Evolutionary conservation across 2,329 filamentous ascomycete genomes (phyloP), one percentile per base, ranked within the genome.

Genomic region (Colletotrichum tamarilloi): DNA sequence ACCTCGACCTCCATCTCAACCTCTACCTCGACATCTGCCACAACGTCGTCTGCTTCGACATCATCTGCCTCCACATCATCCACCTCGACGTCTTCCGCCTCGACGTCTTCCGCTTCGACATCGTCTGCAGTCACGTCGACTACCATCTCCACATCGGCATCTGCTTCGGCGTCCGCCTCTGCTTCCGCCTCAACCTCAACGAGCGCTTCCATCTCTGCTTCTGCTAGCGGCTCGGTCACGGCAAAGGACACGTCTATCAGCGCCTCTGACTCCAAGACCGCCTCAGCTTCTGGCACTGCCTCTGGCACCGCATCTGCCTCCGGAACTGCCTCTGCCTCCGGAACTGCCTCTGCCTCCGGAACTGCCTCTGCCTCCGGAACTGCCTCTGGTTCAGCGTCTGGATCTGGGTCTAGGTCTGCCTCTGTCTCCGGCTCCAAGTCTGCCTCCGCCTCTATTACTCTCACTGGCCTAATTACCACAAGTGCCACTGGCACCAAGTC

Each of bases 21-120:
- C 11, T 56, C 59, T 16, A 12, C 35, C 14, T 46, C 62, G 7
- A 26, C 38, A 3, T 38, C 35, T 26, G 7, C 38, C 14, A 38
- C 62, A 26, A 26, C 19, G n/a, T 60, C 65, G n/a, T 49, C 55
- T 19, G 82, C 82, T 71, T 76, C 82, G 58, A 65, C 32, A 22
- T 76, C 74, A 4, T 78, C 83, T 30, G 76, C 81, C 52, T 83
- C 84, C n/a, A 64, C 32, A 22, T 76, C 74, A 4, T 78, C 83
- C 32, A 75, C 81, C 55, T 83, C 84, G n/a, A 64, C 32, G 16
- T 76, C 74, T 3, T 78, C 83, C 30, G 75, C 81, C 55, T 83
- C 84, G 19, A 64, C 32, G n/a, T 76, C 74, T 4, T 78, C 83
- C 28, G 76, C 81, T 83, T 42, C 38, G 14, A 42, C 16, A 16